Evolutionary conservation across 2,329 filamentous ascomycete genomes (phyloP), one percentile per base, ranked within the genome.

Genomic region (Mariannaea elegans): DNA sequence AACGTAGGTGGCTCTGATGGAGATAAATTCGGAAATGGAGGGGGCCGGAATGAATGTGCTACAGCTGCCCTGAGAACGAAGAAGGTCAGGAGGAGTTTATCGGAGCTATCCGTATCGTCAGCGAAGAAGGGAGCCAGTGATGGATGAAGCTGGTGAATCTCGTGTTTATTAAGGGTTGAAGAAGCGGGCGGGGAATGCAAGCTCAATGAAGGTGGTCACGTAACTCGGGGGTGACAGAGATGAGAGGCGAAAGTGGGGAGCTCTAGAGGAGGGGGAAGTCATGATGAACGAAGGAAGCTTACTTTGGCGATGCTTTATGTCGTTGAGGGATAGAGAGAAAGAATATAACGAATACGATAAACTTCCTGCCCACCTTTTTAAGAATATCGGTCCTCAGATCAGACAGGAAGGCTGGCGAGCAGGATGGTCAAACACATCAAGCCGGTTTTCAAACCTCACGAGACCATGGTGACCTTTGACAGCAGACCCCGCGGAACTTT

Each of bases 401-500:
- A 36, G 34, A 36, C 13, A 31, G 34, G 19, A 42, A 53, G 41
- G 47, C 21, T 39, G 34, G 49, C 36, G 32, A 38, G 19, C 38
- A 36, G 45, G 27, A 14, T 9, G 32, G 14, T 32, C 9, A 41
- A 44, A 27, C 39, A 23, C 45, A 45, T 48, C 24, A 27, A 23
- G n/a, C n/a, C 27, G 45, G 9, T 27, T 44, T 29, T 44, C 19
- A 44, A 44, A 5, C 53, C 46, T 27, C 53, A 56, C 54, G 46
- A 51, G 39, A 51, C 54, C 54, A 39, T 50, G 47, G 27, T 32
- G 32, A 42, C 24, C 53, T 52, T 50, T 49, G 56, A 36, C 10
- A 41, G 44, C 55, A 48, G 60, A 31, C 56, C 31, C 54, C 45
- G 63, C 68, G 68, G 68, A 69, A 70, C 59, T 70, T 67, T 65